Conservation (phyloP, 2,329 filamentous ascomycete genomes). For the Aspergillus sp. region DNA sequence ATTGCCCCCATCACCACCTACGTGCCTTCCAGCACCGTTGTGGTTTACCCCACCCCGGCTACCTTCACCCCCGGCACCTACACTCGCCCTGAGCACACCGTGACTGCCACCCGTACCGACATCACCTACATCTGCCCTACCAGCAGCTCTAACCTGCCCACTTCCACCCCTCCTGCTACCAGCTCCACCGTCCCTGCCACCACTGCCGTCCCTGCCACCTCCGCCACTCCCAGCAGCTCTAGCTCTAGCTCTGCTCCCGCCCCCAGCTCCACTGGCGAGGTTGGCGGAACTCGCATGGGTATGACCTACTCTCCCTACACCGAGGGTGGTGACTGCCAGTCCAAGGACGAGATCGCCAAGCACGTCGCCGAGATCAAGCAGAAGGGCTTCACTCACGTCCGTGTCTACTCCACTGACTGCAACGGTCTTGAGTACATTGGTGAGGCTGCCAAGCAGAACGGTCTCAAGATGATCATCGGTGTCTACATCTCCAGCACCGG, state of each 20-base stretch:
- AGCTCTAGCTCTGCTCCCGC: conserved; percentile 16
- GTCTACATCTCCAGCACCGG: conserved; percentile 70
- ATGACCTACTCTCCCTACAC: conserved; percentile 79
- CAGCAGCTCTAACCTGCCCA: conserved; percentile 38
- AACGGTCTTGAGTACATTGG: conserved; percentile 72
- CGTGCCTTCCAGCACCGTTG: conserved; percentile 48
- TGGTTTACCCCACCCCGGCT: conserved; percentile 61
- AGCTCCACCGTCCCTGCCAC: conserved; percentile 11
- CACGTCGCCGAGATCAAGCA: conserved; percentile 61
- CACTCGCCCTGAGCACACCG: conserved; percentile 61
- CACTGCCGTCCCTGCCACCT: conserved; percentile 15
- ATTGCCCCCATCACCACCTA: conserved; percentile 64
- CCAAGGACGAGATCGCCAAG: conserved; percentile 48
- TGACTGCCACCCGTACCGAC: conserved; percentile 65
- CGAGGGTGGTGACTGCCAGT: conserved; percentile 58
- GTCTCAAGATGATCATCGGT: conserved; percentile 77
- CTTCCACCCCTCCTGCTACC: conserved; percentile 19
- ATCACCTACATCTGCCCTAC: conserved; percentile 69
- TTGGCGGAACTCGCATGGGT: conserved; percentile 54
- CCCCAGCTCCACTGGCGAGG: conserved; percentile 14
- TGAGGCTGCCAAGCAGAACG: conserved; percentile 59
- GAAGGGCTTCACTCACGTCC: conserved; percentile 66
- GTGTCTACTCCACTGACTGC: conserved; percentile 92
- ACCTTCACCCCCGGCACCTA: conserved; percentile 67
- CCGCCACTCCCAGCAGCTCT: conserved; percentile 17